These are phyloP conservation scores for Eutypa lata DNA, from an alignment of 2,329 filamentous ascomycete species.

Conservation along the genomic window DNA sequence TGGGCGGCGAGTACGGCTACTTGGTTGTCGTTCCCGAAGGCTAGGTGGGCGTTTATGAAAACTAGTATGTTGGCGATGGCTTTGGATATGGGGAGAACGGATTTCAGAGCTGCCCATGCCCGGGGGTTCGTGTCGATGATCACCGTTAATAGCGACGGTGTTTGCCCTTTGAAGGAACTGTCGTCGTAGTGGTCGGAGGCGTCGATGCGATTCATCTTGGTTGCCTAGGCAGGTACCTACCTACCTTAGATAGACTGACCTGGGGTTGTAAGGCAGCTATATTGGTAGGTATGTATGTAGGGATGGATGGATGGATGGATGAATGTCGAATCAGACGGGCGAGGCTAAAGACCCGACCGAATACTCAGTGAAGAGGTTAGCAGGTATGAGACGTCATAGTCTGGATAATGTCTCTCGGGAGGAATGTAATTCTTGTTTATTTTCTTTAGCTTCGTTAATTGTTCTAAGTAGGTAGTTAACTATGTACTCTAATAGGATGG, in stretches of 20 bases:
- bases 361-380: background rate
- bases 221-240: background rate
- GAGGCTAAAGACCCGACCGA: too few relatives aligned
- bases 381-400: background rate
- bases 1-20: slow-evolving; percentile 91
- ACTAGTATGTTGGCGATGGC: slow-evolving; percentile 87
- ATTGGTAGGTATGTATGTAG: too few relatives aligned
- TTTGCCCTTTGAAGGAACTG: slow-evolving; percentile 47
- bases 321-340: too few relatives aligned
- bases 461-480: too few relatives aligned
- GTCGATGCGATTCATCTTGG: slow-evolving; percentile 54
- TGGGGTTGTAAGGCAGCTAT: too few relatives aligned
- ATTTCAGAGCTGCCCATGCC: slow-evolving; percentile 79
- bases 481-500: too few relatives aligned
- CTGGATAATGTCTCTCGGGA: background rate
- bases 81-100: slow-evolving; percentile 74
- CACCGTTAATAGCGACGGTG: slow-evolving; percentile 82
- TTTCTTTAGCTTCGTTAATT: background rate
- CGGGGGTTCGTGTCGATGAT: slow-evolving; percentile 95
- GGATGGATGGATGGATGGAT: too few relatives aligned
- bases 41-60: slow-evolving; percentile 94
- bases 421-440: background rate
- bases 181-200: slow-evolving; percentile 60
- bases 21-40: slow-evolving; percentile 89
- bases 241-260: background rate